phyloP scores from a whole-genome alignment of 2,329 filamentous ascomycete species.

The Cladosporium sp. region DNA sequence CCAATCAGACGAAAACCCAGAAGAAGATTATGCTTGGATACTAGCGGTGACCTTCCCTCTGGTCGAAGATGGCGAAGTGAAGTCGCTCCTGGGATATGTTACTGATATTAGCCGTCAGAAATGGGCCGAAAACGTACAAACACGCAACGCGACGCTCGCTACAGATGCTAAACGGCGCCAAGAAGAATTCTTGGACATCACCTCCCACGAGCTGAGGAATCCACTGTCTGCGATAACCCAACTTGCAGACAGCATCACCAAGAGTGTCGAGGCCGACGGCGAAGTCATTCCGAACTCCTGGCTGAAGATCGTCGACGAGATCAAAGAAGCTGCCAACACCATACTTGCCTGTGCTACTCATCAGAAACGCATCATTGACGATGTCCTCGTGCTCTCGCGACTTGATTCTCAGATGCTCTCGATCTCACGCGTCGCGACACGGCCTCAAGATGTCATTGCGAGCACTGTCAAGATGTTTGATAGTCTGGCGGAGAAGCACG shows the following conservation, averaged over 20 bases:
- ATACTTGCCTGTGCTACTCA: constrained; percentile 29
- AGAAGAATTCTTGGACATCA: constrained; percentile 31
- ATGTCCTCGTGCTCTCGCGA: constrained; percentile 43
- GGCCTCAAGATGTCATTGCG: constrained; percentile 29
- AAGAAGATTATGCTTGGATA: constrained; percentile 15
- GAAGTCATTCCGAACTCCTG: neutral
- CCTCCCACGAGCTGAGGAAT: constrained; percentile 41
- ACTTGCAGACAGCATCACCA: constrained; percentile 37
- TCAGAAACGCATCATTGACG: constrained; percentile 42
- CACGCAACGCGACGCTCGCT: constrained; percentile 14
- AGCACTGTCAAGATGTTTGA: constrained; percentile 37
- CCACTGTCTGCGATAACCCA: constrained; percentile 41
- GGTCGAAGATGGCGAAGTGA: constrained; percentile 17
- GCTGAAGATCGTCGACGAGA: constrained; percentile 11
- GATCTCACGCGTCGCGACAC: constrained; percentile 33
- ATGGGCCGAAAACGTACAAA: constrained; percentile 24
- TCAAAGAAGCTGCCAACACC: constrained; percentile 24
- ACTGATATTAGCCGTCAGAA: constrained; percentile 30
- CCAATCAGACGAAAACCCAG: neutral
- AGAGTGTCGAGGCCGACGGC: constrained; percentile 9
- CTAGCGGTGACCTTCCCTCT: constrained; percentile 17
- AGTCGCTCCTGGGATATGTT: constrained; percentile 20
- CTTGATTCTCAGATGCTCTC: constrained; percentile 31
- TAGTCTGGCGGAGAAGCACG: constrained; percentile 32
- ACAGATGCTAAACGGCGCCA: constrained; percentile 25